These are phyloP conservation scores for Phragmites australis DNA, from an alignment of 176 grass and related monocot species.

Conservation along the genomic window DNA sequence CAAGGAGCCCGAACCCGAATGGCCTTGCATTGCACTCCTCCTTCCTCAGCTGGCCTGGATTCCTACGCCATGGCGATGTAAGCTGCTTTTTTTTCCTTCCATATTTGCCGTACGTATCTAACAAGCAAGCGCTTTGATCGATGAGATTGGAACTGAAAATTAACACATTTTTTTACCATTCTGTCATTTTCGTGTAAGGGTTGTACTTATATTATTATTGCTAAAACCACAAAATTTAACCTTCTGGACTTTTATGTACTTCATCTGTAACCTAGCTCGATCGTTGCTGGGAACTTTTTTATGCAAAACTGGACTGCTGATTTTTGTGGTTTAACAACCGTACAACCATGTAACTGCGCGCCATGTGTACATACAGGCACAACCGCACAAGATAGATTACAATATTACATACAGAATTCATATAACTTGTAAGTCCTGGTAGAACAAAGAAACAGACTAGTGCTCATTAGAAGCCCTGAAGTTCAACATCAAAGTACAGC, in stretches of 20 bases:
- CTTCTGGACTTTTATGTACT: not conserved
- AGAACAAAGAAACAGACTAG: not conserved
- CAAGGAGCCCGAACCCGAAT: too few species aligned
- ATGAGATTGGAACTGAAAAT: too few species aligned
- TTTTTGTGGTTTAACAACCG: conserved; percentile 21
- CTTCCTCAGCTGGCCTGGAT: too few species aligned
- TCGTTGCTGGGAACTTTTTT: not conserved
- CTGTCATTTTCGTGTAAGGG: too few species aligned
- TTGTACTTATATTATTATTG: too few species aligned
- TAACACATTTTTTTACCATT: too few species aligned
- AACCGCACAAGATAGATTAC: not conserved
- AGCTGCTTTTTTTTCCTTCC: too few species aligned
- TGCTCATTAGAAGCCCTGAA: conserved; percentile 1
- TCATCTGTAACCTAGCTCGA: not conserved
- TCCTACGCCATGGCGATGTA: too few species aligned
- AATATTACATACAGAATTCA: not conserved
- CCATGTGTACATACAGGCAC: not conserved
- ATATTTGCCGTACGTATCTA: too few species aligned
- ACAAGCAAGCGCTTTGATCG: too few species aligned
- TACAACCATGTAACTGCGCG: not conserved
- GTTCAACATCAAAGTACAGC: conserved; percentile 29
- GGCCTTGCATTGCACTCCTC: too few species aligned
- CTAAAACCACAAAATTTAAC: not conserved
- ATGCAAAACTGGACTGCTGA: not conserved
- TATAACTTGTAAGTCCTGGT: not conserved